Base-by-base conservation (phyloP, 306 rosid genomes). In the Cotoneaster glaucophyllus region DNA sequence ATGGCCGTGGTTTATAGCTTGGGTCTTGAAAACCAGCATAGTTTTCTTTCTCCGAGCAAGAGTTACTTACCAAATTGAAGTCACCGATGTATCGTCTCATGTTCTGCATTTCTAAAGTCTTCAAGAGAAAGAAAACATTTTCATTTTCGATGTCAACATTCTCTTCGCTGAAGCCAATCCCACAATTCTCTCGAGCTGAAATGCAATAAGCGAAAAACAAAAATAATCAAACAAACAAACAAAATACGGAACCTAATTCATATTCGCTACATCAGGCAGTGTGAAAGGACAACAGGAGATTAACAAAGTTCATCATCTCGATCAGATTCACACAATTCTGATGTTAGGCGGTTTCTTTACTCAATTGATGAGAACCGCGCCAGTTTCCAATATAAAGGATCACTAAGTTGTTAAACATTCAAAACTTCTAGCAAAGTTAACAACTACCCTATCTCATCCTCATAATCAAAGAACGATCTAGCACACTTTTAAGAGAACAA, bases 161-260 rank as follows among this genome's bases (percentile, higher is more conserved):
- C 82, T 82, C 77, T 85, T 87, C 24, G 91, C 83, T 28, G 85
- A 28, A 41, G 74, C 73, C 52, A 69, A 82, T 87, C 91, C 91
- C 69, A 87, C 87, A 57, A 87, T 80, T 82, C 91, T 87, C 84
- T 87, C 88, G 81, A 87, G 72, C 91, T 87, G 32, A 57, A 64
- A 58, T 39, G 44, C 44, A 19, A 18, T 13, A 24, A 21, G 22
- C 13, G 2, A 52, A 12, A 67, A 62, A 13, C 12, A 73, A 69
- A 29, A n/a, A 22, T 6, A 25, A 11, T 12, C 28, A 22, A 57
- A 57, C 5, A 45, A 54, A 29, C 5, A 50, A 41, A 58, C n/a
- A 65, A 22, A 45, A 28, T 44, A 59, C 11, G 25, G 2, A 57
- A 57, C 3, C 28, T 22, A 11, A 57, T 8, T 19, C 19, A 56